Evolutionary conservation across 305 asterid species (phyloP), one percentile per base, ranked within the genome.

Genomic region (Fraxinus albicans): DNA sequence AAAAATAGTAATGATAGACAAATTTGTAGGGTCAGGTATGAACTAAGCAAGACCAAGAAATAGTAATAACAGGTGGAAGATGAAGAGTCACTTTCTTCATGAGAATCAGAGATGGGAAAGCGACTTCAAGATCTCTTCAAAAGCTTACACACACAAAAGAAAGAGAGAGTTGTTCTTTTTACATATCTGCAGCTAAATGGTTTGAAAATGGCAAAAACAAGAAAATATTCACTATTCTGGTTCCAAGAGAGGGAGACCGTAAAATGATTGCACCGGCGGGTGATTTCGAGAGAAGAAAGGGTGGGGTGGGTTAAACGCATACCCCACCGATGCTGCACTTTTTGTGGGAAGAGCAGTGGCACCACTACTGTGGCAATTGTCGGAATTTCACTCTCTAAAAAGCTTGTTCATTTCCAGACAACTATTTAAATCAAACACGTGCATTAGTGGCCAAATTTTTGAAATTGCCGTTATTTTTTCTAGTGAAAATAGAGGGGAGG

Each of bases 31-130:
- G 84, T 42, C 78, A 86, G 65, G 21, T n/a, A 53, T 53, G 63
- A 53, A 53, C 17, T 15, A 53, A 53, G 88, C 86, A 81, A 73
- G 79, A 63, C 73, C 42, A 1, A 19, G 17, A 81, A 72, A 70
- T 67, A 69, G 15, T 72, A 42, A 10, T 58, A 77, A 25, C 78
- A 63, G 79, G 82, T 78, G 84, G 88, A 53, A 81, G 88, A 88
- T 83, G 97, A 89, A 13, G 87, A 87, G 98, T 94, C 98, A 84
- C 92, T 95, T 77, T 95, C 96, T 80, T 85, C 98, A 90, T 94
- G 97, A 92, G 97, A 95, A 88, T 95, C 93, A 91, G 96, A 83
- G 86, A 89, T 84, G 86, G 50, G 89, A 94, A 86, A 94, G 95
- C 88, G 98, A 93, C 95, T 81, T 31, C 36, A 17, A 70, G 76